Evolutionary conservation across 2,329 filamentous ascomycete species (phyloP).

Genomic region (Ophiostoma sp.): DNA sequence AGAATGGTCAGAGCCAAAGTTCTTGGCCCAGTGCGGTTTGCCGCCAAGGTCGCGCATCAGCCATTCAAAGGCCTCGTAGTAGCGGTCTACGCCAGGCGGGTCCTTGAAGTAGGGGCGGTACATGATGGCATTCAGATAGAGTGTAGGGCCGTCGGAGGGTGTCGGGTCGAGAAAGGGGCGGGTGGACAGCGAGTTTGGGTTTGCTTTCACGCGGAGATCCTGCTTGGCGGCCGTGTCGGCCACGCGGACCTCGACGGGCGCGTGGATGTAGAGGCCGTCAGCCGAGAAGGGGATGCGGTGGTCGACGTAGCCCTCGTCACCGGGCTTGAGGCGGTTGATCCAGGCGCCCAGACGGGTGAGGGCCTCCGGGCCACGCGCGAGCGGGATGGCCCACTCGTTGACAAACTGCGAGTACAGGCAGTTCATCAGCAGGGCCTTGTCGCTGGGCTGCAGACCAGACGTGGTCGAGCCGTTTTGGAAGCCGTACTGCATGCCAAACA

Average conservation of each 20-base stretch:
- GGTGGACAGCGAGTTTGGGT: slow-evolving; percentile 17
- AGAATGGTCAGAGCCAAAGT: slow-evolving; percentile 58
- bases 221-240: slow-evolving; percentile 56
- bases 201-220: slow-evolving; percentile 34
- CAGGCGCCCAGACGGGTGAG: slow-evolving; percentile 80
- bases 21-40: slow-evolving; percentile 80
- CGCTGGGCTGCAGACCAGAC: slow-evolving; percentile 74
- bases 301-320: slow-evolving; percentile 58
- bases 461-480: slow-evolving; percentile 65
- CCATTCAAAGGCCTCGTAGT: slow-evolving; percentile 80
- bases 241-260: slow-evolving; percentile 75
- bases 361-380: slow-evolving; percentile 83
- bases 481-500: slow-evolving; percentile 97
- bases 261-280: slow-evolving; percentile 71
- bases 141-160: slow-evolving; percentile 59
- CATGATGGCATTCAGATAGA: slow-evolving; percentile 79
- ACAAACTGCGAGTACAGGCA: slow-evolving; percentile 98
- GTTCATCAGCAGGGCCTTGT: slow-evolving; percentile 86
- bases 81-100: slow-evolving; percentile 66
- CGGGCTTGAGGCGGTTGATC: slow-evolving; percentile 65
- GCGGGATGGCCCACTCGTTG: slow-evolving; percentile 94
- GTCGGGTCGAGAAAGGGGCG: slow-evolving; percentile 61
- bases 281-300: slow-evolving; percentile 69
- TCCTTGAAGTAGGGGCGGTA: slow-evolving; percentile 73
- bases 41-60: slow-evolving; percentile 76